A percentile compares a stretch with the other conserved stretches of the same genome.
These are phyloP conservation scores for Candida coleopterorum DNA, from an alignment of 805 yeast species.

Conservation along the genomic window DNA sequence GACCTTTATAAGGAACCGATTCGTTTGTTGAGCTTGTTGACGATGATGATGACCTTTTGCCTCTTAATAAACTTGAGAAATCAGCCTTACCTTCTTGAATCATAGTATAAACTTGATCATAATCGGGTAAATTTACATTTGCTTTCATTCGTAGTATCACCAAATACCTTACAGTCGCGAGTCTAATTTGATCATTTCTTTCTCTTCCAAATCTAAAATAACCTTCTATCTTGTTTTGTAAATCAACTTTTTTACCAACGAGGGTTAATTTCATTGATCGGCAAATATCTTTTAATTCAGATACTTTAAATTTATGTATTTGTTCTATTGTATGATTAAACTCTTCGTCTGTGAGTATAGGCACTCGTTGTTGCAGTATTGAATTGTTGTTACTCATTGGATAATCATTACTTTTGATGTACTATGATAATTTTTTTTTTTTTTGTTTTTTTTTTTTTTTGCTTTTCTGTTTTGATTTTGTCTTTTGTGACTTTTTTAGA, in stretches of 20 bases:
- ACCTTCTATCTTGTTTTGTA: conserved; percentile 50
- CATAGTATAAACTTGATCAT: conserved; percentile 21
- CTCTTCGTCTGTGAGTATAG: conserved; percentile 11
- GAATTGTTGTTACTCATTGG: not conserved
- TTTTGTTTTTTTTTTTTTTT: conserved; percentile 2
- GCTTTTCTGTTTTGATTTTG: too few species aligned
- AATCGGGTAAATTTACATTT: conserved; percentile 31
- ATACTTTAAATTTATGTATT: conserved; percentile 34
- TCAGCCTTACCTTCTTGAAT: conserved; percentile 24
- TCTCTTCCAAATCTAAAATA: conserved; percentile 40
- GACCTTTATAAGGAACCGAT: conserved; percentile 22
- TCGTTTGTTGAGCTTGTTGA: conserved; percentile 3
- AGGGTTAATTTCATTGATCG: conserved; percentile 44
- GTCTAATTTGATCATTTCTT: conserved; percentile 36
- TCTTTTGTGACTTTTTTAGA: too few species aligned
- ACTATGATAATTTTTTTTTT: not conserved
- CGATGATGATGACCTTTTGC: not conserved
- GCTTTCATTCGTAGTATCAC: conserved; percentile 34
- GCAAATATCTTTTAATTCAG: conserved; percentile 50
- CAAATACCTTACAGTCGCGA: conserved; percentile 38
- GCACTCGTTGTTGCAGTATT: not conserved
- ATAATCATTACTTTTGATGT: not conserved
- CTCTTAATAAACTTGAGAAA: not conserved
- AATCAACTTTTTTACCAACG: conserved; percentile 53
- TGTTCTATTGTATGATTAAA: conserved; percentile 12